Evolutionary conservation across 768 basidiomycete genomes (phyloP).

Genomic region (Pleurotus giganteus): DNA sequence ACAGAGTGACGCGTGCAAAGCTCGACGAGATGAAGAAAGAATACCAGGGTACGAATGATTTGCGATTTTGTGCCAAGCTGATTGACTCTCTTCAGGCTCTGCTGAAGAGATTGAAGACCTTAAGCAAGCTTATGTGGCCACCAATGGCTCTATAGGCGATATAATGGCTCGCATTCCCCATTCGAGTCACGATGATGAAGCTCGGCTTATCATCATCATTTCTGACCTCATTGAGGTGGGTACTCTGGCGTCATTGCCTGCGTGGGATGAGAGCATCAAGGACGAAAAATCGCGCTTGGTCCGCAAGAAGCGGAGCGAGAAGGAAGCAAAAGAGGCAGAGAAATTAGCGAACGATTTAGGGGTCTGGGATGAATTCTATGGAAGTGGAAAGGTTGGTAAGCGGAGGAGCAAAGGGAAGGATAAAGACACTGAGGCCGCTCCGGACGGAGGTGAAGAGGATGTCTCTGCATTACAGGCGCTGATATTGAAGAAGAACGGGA

Average conservation of each 20-base stretch:
- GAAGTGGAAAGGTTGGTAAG: constrained; percentile 64
- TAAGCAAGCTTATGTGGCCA: constrained; percentile 66
- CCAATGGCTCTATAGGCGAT: constrained; percentile 70
- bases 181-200: constrained; percentile 80
- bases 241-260: constrained; percentile 49
- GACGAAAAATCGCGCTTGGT: constrained; percentile 79
- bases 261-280: constrained; percentile 71
- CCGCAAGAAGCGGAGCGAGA: constrained; percentile 69
- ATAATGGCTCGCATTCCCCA: constrained; percentile 89
- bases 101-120: constrained; percentile 82
- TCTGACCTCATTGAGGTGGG: constrained; percentile 63
- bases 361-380: constrained; percentile 94
- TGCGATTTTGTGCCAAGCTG: constrained; percentile 83
- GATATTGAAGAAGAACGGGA: constrained; percentile 71
- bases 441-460: constrained; percentile 54
- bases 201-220: constrained; percentile 72
- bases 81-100: constrained; percentile 71
- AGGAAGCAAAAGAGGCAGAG: constrained; percentile 86
- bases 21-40: constrained; percentile 92
- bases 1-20: constrained; percentile 79
- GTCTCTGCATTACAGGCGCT: constrained; percentile 74
- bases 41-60: constrained; percentile 72
- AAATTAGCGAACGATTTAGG: constrained; percentile 81
- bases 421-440: constrained; percentile 33
- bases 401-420: constrained; percentile 54